These are phyloP conservation scores for Dissoconium aciculare DNA, from an alignment of 2,329 filamentous ascomycete species.

Conservation along the genomic window DNA sequence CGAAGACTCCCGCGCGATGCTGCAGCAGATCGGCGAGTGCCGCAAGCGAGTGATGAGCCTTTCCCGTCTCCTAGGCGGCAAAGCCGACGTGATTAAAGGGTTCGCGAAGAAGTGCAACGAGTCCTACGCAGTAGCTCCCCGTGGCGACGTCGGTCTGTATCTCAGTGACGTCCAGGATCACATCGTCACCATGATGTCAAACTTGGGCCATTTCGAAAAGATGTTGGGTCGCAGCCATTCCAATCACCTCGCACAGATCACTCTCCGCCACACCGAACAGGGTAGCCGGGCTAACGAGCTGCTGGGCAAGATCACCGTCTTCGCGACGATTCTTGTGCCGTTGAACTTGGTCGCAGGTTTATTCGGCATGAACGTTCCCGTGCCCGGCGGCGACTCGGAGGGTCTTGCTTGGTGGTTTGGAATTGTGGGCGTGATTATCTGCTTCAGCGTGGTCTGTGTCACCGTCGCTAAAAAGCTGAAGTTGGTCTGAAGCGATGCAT, in stretches of 20 bases:
- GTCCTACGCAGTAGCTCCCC: constrained; percentile 85
- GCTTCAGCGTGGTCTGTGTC: constrained; percentile 28
- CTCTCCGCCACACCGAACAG: constrained; percentile 77
- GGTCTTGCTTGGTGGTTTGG: constrained; percentile 44
- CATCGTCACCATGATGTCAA: constrained; percentile 98
- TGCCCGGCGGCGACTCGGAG: constrained; percentile 44
- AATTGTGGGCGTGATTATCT: constrained; percentile 42
- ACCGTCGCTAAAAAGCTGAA: constrained; percentile 29
- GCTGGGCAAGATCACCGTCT: constrained; percentile 84
- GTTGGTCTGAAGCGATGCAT: constrained; percentile 24
- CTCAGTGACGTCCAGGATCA: constrained; percentile 97
- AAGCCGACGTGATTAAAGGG: constrained; percentile 94
- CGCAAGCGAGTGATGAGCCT: constrained; percentile 92
- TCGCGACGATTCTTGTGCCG: constrained; percentile 90
- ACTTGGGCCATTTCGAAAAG: constrained; percentile 90
- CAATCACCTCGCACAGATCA: constrained; percentile 91
- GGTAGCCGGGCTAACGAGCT: constrained; percentile 79
- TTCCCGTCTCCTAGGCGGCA: constrained; percentile 83
- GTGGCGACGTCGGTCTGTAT: constrained; percentile 92
- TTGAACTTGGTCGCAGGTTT: constrained; percentile 81
- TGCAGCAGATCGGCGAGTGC: constrained; percentile 75
- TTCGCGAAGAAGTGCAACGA: constrained; percentile 99
- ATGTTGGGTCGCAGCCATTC: constrained; percentile 87
- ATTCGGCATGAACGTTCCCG: constrained; percentile 74
- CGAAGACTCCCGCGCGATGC: constrained; percentile 75